phyloP scores from a whole-genome alignment of 2,329 filamentous ascomycete genomes.

The Aplosporella prunicola region DNA sequence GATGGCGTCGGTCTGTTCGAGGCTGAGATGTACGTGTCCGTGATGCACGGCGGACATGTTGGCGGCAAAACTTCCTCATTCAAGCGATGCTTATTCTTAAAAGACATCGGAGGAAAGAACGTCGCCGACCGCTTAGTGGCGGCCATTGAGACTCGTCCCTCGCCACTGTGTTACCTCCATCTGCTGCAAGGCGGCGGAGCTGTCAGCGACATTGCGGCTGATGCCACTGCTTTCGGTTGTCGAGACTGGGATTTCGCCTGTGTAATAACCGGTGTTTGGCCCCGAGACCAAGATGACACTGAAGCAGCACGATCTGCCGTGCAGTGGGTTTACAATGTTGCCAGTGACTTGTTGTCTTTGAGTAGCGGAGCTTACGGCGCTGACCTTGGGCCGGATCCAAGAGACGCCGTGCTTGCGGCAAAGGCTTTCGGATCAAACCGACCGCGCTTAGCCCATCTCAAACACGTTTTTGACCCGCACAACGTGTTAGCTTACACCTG shows the following conservation, averaged over 20 bases:
- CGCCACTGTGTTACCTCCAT: slow-evolving; percentile 51
- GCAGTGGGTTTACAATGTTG: slow-evolving; percentile 50
- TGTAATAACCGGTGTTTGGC: slow-evolving; percentile 54
- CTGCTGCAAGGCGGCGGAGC: slow-evolving; percentile 52
- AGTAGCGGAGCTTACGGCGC: slow-evolving; percentile 48
- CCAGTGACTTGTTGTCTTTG: slow-evolving; percentile 38
- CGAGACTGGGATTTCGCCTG: slow-evolving; percentile 57
- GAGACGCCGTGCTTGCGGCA: slow-evolving; percentile 43
- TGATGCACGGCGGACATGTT: slow-evolving; percentile 50
- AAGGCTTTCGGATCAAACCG: slow-evolving; percentile 50
- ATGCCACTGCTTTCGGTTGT: slow-evolving; percentile 51
- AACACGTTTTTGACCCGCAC: slow-evolving; percentile 39
- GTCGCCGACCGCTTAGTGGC: slow-evolving; percentile 32
- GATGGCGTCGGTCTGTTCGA: slow-evolving; percentile 47
- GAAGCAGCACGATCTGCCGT: slow-evolving; percentile 30
- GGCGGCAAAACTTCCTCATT: slow-evolving; percentile 53
- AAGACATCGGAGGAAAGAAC: slow-evolving; percentile 31
- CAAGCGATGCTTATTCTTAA: slow-evolving; percentile 55
- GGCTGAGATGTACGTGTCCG: slow-evolving; percentile 51
- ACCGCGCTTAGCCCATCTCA: slow-evolving; percentile 42
- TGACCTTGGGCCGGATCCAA: slow-evolving; percentile 53
- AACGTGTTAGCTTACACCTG: slow-evolving; percentile 48
- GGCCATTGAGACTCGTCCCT: slow-evolving; percentile 42
- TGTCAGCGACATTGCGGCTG: slow-evolving; percentile 33
- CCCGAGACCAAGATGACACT: slow-evolving; percentile 42